A percentile compares a stretch with the other conserved stretches of the same genome.
Evolutionary conservation across 768 basidiomycete genomes (phyloP).

Genomic region (Amanita exitialis): DNA sequence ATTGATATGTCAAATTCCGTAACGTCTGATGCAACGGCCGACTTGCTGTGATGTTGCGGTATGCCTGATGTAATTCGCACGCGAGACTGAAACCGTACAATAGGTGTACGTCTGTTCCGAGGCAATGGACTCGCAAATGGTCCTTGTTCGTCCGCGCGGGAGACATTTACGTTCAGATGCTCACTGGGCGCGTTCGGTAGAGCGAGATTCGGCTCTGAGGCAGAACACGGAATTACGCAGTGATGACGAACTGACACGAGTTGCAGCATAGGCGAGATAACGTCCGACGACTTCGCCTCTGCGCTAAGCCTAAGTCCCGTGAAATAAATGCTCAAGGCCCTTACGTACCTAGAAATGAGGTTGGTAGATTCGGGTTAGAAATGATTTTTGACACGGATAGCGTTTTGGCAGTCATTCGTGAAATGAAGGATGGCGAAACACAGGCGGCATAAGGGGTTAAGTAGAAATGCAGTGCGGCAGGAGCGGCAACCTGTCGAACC

Average conservation of each 20-base stretch:
- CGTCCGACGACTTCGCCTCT: not conserved
- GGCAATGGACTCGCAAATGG: not conserved
- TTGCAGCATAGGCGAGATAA: not conserved
- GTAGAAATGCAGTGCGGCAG: not conserved
- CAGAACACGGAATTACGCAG: not conserved
- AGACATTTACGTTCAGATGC: not conserved
- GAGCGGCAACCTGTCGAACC: not conserved
- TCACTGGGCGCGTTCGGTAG: not conserved
- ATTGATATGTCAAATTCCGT: not conserved
- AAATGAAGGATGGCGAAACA: not conserved
- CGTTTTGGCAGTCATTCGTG: not conserved
- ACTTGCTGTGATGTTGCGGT: conserved; percentile 28
- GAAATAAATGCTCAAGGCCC: not conserved
- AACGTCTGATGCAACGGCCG: not conserved
- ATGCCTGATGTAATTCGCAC: conserved; percentile 72
- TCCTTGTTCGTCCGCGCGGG: not conserved
- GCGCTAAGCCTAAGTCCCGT: not conserved
- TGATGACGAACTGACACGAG: not conserved
- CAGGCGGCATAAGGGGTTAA: not conserved
- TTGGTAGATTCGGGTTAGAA: not conserved
- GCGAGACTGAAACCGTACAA: conserved; percentile 62
- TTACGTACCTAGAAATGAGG: not conserved
- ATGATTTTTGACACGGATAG: not conserved
- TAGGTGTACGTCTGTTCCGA: conserved; percentile 11
- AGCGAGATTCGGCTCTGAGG: not conserved